phyloP scores from a whole-genome alignment of 345 rosid genomes.

The Eucalyptus regnans region DNA sequence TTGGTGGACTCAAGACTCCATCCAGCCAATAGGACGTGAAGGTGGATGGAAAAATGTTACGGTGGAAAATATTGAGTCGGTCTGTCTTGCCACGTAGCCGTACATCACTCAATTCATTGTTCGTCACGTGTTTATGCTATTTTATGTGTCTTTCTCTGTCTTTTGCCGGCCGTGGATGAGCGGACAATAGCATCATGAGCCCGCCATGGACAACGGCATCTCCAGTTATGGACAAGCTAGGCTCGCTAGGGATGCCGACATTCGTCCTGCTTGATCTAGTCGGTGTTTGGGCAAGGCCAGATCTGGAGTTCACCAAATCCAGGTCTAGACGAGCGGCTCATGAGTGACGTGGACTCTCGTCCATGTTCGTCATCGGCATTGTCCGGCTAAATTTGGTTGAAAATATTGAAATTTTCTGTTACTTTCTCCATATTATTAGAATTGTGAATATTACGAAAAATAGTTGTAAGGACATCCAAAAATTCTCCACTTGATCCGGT shows the following conservation, averaged over 20 bases:
- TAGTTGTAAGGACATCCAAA: background rate
- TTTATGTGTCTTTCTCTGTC: background rate
- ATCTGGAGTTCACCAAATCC: background rate
- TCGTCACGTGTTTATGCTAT: too few species aligned
- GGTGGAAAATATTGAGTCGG: too few species aligned
- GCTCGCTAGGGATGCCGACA: background rate
- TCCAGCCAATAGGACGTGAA: too few species aligned
- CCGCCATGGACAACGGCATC: too few species aligned
- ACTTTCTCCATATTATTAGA: background rate
- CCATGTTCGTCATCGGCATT: background rate
- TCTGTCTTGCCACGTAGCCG: rapidly evolving
- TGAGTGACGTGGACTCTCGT: rapidly evolving
- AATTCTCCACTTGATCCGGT: background rate
- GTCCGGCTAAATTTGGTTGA: background rate
- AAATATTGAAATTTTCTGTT: too few species aligned
- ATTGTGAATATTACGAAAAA: background rate
- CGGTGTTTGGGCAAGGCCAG: background rate
- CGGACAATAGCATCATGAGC: too few species aligned
- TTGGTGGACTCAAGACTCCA: too few species aligned
- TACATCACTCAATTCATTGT: background rate
- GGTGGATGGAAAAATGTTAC: too few species aligned
- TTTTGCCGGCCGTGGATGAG: background rate
- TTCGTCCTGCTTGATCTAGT: background rate
- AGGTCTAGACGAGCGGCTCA: background rate
- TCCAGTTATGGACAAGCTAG: background rate